phyloP scores from a whole-genome alignment of 1,284 basidiomycete genomes.

The Leccinum angustisporum region DNA sequence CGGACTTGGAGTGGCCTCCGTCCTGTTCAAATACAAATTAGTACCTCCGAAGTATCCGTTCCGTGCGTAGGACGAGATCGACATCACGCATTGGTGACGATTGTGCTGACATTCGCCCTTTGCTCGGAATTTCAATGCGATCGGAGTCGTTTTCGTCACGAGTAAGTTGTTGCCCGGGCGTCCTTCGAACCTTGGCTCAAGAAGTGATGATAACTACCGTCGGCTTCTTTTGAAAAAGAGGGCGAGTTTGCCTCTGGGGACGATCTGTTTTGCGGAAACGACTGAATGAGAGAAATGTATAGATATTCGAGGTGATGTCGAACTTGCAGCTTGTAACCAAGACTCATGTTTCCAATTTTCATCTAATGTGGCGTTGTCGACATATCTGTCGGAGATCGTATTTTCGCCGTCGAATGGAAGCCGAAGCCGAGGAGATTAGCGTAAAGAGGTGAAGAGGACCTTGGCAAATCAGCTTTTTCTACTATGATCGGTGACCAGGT shows the following conservation, averaged over 20 bases:
- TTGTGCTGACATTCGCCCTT: not conserved
- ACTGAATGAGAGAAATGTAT: not conserved
- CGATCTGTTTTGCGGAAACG: not conserved
- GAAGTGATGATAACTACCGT: not conserved
- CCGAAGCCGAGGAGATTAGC: not conserved
- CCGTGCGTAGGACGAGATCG: slow-evolving; percentile 3
- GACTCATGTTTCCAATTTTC: not conserved
- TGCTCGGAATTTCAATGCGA: not conserved
- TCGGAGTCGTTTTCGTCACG: slow-evolving; percentile 1
- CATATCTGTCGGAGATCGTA: not conserved
- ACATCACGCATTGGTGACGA: not conserved
- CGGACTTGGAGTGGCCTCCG: not conserved
- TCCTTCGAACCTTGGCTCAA: too few relatives aligned
- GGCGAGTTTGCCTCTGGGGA: not conserved
- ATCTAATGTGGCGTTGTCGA: not conserved
- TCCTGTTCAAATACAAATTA: slow-evolving; percentile 5
- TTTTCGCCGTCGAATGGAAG: not conserved
- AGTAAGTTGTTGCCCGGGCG: not conserved
- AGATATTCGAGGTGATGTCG: not conserved
- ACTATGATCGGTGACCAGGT: not conserved
- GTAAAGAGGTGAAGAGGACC: not conserved
- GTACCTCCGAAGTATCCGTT: slow-evolving; percentile 4
- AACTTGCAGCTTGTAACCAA: not conserved
- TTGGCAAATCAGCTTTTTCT: not conserved
- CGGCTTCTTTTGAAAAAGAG: slow-evolving; percentile 4